These are phyloP conservation scores for Ophiocordyceps unilateralis DNA, from an alignment of 2,329 filamentous ascomycete species.

Conservation along the genomic window DNA sequence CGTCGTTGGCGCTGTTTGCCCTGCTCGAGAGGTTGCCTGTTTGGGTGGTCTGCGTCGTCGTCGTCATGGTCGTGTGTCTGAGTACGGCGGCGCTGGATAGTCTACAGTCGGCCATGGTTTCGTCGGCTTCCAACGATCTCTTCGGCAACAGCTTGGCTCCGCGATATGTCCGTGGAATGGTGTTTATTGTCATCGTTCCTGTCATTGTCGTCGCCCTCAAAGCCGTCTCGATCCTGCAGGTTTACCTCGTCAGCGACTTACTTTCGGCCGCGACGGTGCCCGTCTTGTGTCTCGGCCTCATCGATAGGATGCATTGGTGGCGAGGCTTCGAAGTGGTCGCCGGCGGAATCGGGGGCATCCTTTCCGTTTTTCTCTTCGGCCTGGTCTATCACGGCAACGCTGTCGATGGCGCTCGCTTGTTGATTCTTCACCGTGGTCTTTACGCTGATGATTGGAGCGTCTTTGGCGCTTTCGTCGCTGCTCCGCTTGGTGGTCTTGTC, in stretches of 20 bases:
- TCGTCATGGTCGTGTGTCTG: slow-evolving; percentile 65
- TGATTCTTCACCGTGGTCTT: slow-evolving; percentile 56
- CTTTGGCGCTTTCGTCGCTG: slow-evolving; percentile 70
- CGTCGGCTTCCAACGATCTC: slow-evolving; percentile 67
- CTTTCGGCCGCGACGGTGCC: slow-evolving; percentile 63
- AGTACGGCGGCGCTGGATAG: slow-evolving; percentile 67
- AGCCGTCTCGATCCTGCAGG: slow-evolving; percentile 58
- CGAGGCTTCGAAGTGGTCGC: slow-evolving; percentile 66
- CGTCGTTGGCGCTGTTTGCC: slow-evolving; percentile 58
- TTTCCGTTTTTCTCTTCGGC: slow-evolving; percentile 70
- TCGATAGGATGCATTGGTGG: slow-evolving; percentile 57
- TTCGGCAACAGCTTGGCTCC: slow-evolving; percentile 69
- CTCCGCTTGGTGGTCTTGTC: slow-evolving; percentile 56
- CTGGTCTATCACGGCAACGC: slow-evolving; percentile 59
- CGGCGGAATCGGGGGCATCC: slow-evolving; percentile 58
- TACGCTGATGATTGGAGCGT: slow-evolving; percentile 66
- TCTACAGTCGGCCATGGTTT: slow-evolving; percentile 70
- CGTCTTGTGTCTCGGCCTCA: slow-evolving; percentile 55
- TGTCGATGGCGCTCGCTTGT: slow-evolving; percentile 43
- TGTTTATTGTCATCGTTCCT: slow-evolving; percentile 58
- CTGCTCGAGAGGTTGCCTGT: slow-evolving; percentile 53
- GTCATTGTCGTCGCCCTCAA: slow-evolving; percentile 58
- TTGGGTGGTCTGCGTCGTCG: slow-evolving; percentile 69
- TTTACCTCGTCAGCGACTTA: slow-evolving; percentile 69
- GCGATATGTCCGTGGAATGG: slow-evolving; percentile 51